Evolutionary conservation across 169 alveolate genomes (phyloP).

Genomic region (Cryptosporidium meleagridis): DNA sequence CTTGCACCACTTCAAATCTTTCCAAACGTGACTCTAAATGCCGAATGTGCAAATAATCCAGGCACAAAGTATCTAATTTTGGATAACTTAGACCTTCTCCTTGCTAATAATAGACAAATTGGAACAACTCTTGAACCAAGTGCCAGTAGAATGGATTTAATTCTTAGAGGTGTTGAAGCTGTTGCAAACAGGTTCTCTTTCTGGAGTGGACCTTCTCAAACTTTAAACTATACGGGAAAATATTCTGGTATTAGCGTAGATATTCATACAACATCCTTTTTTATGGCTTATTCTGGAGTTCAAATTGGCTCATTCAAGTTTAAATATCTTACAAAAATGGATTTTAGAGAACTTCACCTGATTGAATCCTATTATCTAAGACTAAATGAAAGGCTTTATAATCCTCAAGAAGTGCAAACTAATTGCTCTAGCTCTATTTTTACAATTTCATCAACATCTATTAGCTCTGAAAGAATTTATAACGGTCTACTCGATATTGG

Average conservation of each 20-base stretch:
- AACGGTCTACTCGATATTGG: slow-evolving; percentile 4
- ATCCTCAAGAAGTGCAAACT: slow-evolving; percentile 31
- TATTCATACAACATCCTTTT: slow-evolving; percentile 36
- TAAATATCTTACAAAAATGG: slow-evolving; percentile 53
- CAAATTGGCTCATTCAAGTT: slow-evolving; percentile 28
- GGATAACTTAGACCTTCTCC: slow-evolving; percentile 43
- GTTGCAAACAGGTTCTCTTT: slow-evolving; percentile 67
- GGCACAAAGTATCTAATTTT: slow-evolving; percentile 54
- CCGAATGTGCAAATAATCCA: slow-evolving; percentile 62
- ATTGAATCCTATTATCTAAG: slow-evolving; percentile 38
- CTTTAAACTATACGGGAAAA: slow-evolving; percentile 31
- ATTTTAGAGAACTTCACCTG: slow-evolving; percentile 44
- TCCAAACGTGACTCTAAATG: slow-evolving; percentile 51
- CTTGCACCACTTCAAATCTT: slow-evolving; percentile 31
- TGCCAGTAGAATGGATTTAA: slow-evolving; percentile 1
- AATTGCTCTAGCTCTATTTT: slow-evolving; percentile 47
- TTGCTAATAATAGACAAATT: slow-evolving; percentile 15
- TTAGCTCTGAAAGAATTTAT: slow-evolving; percentile 4
- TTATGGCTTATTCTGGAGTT: slow-evolving; percentile 38
- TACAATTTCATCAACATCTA: slow-evolving; percentile 33
- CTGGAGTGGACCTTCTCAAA: slow-evolving; percentile 54
- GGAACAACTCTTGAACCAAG: slow-evolving; percentile 65
- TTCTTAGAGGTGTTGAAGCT: slow-evolving; percentile 66
- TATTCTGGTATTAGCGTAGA: slow-evolving; percentile 7
- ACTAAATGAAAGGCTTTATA: slow-evolving; percentile 28